These are phyloP conservation scores for Periglandula ipomoeae DNA, from an alignment of 2,329 filamentous ascomycete species.

Conservation along the genomic window DNA sequence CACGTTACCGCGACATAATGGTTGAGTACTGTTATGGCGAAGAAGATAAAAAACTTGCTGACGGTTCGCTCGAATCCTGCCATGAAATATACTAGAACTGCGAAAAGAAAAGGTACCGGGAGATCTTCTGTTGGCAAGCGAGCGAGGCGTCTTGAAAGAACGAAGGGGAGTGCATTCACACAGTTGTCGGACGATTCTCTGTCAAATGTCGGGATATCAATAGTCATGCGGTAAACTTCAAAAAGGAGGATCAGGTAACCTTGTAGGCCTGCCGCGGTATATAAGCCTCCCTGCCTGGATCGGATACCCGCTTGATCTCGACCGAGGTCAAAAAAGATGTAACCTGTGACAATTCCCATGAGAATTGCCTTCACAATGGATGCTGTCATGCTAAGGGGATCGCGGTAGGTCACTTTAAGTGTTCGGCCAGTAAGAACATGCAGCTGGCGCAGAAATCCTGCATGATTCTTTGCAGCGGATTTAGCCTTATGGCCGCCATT, in stretches of 20 bases:
- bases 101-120: conserved; percentile 62
- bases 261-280: conserved; percentile 62
- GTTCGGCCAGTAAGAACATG: conserved; percentile 59
- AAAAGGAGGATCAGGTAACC: conserved; percentile 70
- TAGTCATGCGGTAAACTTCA: conserved; percentile 64
- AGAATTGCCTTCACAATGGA: conserved; percentile 59
- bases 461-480: conserved; percentile 30
- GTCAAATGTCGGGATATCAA: conserved; percentile 69
- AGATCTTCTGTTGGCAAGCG: conserved; percentile 63
- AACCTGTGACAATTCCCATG: conserved; percentile 65
- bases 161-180: conserved; percentile 58
- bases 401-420: conserved; percentile 63
- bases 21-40: conserved; percentile 56
- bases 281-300: conserved; percentile 63
- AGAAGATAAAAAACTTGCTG: conserved; percentile 62
- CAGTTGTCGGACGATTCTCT: conserved; percentile 66
- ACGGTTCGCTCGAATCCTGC: conserved; percentile 58
- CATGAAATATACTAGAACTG: conserved; percentile 70
- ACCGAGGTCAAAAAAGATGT: conserved; percentile 60
- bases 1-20: conserved; percentile 69
- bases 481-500: conserved; percentile 10
- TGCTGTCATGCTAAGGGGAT: conserved; percentile 66
- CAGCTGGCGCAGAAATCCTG: conserved; percentile 53
- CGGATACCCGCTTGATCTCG: conserved; percentile 62
- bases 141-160: conserved; percentile 61